A percentile compares a stretch with the other conserved stretches of the same genome.
Conservation (phyloP, 352 stramenopile genomes). For the Phytophthora fragariae region DNA sequence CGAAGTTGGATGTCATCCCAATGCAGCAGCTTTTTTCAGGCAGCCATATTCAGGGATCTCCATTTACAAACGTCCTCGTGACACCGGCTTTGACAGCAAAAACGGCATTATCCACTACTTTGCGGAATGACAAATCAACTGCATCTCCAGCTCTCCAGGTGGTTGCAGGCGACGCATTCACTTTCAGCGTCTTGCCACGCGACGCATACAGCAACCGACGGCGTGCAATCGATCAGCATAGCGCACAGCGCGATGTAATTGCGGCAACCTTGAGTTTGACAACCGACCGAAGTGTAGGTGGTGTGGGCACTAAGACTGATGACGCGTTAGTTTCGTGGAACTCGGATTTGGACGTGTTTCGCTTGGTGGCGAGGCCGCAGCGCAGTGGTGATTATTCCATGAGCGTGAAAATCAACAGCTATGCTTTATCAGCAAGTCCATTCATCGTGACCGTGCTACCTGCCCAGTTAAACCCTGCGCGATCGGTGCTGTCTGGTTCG, state of each 20-base stretch:
- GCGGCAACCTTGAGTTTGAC: constrained; percentile 45
- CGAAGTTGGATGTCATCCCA: constrained; percentile 57
- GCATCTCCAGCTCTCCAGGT: constrained; percentile 21
- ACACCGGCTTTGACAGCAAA: constrained; percentile 38
- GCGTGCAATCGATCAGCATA: constrained; percentile 22
- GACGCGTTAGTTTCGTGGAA: constrained; percentile 46
- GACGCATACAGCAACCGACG: constrained; percentile 60
- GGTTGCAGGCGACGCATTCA: constrained; percentile 42
- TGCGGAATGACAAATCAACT: constrained; percentile 17
- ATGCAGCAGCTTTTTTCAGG: constrained; percentile 49
- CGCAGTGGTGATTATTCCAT: constrained; percentile 68
- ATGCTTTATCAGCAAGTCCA: constrained; percentile 46
- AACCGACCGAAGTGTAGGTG: constrained; percentile 59
- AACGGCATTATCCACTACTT: constrained; percentile 16
- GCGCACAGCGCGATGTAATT: constrained; percentile 38
- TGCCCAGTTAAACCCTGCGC: constrained; percentile 45
- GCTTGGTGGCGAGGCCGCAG: constrained; percentile 40
- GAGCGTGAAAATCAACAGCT: constrained; percentile 52
- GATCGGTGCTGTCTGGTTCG: constrained; percentile 54
- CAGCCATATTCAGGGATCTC: constrained; percentile 60
- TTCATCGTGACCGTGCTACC: constrained; percentile 57
- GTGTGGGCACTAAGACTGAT: constrained; percentile 50
- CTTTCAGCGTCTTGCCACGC: constrained; percentile 51
- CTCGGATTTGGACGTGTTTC: constrained; percentile 24
- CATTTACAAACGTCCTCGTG: constrained; percentile 57